These are phyloP conservation scores for Chenopodium formosanum DNA, from an alignment of 148 eudicot species.

Conservation along the genomic window DNA sequence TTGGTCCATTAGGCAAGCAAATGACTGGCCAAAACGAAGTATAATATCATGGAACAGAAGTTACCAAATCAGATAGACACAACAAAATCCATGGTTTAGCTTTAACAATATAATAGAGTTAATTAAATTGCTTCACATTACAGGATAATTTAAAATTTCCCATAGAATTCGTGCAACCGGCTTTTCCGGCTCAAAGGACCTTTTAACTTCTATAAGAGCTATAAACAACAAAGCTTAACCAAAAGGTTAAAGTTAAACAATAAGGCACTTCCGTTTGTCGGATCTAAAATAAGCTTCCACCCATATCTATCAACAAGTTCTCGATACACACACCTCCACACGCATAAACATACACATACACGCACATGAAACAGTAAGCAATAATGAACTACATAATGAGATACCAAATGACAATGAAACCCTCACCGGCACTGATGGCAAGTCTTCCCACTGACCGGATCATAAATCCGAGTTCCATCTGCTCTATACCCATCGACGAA, in stretches of 20 bases:
- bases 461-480: slow-evolving; percentile 77
- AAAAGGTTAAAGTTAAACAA: background rate
- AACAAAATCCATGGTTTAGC: background rate
- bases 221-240: background rate
- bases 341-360: background rate
- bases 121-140: background rate
- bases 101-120: background rate
- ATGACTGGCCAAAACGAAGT: background rate
- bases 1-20: background rate
- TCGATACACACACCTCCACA: background rate
- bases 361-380: background rate
- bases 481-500: slow-evolving; percentile 78
- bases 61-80: background rate
- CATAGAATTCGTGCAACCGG: background rate
- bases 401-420: background rate
- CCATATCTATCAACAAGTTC: slow-evolving; percentile 13
- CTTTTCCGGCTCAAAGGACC: background rate
- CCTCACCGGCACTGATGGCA: slow-evolving; percentile 95
- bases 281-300: slow-evolving; percentile 5
- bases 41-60: background rate
- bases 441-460: slow-evolving; percentile 69
- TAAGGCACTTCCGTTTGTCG: slow-evolving; percentile 21
- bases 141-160: slow-evolving; percentile 5
- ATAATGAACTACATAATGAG: background rate
- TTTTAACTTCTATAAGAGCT: background rate